Evolutionary conservation across 495 filamentous ascomycete species (phyloP).

Genomic region (Neurospora intermedia): DNA sequence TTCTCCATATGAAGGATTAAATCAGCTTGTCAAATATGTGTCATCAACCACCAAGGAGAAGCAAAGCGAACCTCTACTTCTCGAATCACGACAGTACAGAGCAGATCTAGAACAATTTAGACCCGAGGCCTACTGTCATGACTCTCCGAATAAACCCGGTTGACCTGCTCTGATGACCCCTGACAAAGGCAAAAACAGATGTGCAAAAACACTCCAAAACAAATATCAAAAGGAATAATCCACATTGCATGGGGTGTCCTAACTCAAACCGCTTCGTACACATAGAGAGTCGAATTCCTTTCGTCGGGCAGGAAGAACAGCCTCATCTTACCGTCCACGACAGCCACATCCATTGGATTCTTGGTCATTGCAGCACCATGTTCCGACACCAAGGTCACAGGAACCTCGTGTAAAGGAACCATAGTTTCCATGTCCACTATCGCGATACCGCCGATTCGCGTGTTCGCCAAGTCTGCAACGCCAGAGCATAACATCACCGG

Average conservation of each 20-base stretch:
- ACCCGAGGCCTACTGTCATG: too few species aligned
- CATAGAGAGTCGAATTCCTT: slow-evolving; percentile 26
- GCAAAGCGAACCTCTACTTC: neutral
- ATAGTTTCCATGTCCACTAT: slow-evolving; percentile 27
- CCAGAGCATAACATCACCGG: slow-evolving; percentile 30
- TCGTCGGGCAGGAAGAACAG: slow-evolving; percentile 28
- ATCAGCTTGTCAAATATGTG: neutral
- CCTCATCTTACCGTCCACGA: slow-evolving; percentile 25
- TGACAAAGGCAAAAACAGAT: neutral
- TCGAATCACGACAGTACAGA: neutral
- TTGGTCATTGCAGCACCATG: slow-evolving; percentile 20
- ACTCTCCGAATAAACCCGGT: too few species aligned
- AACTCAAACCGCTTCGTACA: slow-evolving; percentile 21
- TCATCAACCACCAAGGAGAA: neutral
- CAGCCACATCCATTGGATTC: slow-evolving; percentile 27
- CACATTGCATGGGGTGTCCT: neutral
- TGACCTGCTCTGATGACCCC: too few species aligned
- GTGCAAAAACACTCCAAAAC: neutral
- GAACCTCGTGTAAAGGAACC: slow-evolving; percentile 24
- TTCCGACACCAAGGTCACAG: slow-evolving; percentile 24
- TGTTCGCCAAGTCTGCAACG: slow-evolving; percentile 15
- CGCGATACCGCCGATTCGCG: slow-evolving; percentile 24
- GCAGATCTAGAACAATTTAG: neutral
- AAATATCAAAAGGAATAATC: neutral
- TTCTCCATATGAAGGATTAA: neutral